Evolutionary conservation across 2,329 filamentous ascomycete species (phyloP).

Genomic region (Biscogniauxia mediterranea): DNA sequence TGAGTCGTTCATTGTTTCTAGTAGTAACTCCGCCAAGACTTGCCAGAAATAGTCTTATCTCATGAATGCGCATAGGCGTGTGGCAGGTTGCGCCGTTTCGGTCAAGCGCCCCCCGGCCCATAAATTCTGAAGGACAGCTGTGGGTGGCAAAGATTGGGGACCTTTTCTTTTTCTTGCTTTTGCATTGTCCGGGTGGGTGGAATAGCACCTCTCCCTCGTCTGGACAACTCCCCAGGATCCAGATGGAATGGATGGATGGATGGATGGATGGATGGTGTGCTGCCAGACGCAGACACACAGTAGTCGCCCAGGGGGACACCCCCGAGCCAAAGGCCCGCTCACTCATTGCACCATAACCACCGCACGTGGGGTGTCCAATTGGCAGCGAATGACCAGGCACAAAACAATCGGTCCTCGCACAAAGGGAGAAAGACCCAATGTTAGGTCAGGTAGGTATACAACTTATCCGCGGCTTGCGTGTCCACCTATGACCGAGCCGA

Average conservation of each 20-base stretch:
- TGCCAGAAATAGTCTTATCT: constrained; percentile 22
- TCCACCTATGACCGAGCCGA: not conserved
- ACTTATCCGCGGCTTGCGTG: constrained; percentile 15
- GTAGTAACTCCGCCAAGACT: constrained; percentile 28
- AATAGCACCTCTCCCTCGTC: not conserved
- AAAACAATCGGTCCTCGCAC: constrained; percentile 9
- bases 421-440: constrained; percentile 6
- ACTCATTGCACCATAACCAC: constrained; percentile 11
- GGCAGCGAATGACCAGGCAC: constrained; percentile 21
- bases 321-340: constrained; percentile 14
- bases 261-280: constrained; percentile 3
- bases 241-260: not conserved
- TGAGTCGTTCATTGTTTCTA: constrained; percentile 11
- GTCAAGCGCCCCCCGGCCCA: constrained; percentile 10
- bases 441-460: constrained; percentile 3
- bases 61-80: constrained; percentile 6
- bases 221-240: not conserved
- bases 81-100: constrained; percentile 22
- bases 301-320: constrained; percentile 16
- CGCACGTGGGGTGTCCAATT: constrained; percentile 31
- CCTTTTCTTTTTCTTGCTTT: too few species aligned
- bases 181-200: constrained; percentile 6
- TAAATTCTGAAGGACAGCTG: constrained; percentile 5
- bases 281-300: constrained; percentile 7
- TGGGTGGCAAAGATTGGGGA: constrained; percentile 1